Conservation (phyloP, 2,329 filamentous ascomycete species). For the Trichocomaceae sp. region DNA sequence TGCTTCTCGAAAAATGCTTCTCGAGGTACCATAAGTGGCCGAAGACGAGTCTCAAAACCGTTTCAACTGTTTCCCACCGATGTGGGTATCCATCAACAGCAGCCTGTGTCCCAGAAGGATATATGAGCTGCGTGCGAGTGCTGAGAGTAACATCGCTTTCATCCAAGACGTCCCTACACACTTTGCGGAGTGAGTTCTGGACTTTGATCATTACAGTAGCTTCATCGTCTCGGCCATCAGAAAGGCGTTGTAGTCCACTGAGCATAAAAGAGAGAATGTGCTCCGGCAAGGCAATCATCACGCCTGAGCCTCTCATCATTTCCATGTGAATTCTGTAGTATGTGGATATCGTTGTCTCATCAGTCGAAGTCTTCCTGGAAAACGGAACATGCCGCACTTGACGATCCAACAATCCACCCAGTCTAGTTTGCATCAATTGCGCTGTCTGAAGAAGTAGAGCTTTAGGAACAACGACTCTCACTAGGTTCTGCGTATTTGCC, state of each 20-base stretch:
- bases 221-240: slow-evolving; percentile 42
- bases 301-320: slow-evolving; percentile 37
- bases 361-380: no score
- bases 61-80: no score
- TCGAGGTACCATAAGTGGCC: no score
- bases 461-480: slow-evolving; percentile 59
- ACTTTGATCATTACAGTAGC: slow-evolving; percentile 45
- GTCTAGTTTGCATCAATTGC: no score
- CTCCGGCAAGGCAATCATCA: slow-evolving; percentile 57
- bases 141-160: slow-evolving; percentile 55
- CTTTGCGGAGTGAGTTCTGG: slow-evolving; percentile 45
- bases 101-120: no score
- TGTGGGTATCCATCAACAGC: no score
- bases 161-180: slow-evolving; percentile 57
- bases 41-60: no score
- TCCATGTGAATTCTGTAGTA: slow-evolving; percentile 38
- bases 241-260: slow-evolving; percentile 53
- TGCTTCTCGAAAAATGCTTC: no score
- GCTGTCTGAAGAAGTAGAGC: slow-evolving; percentile 57
- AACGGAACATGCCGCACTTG: no score
- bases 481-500: no score
- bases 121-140: slow-evolving; percentile 51
- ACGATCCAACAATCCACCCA: no score
- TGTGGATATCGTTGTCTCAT: slow-evolving; percentile 20
- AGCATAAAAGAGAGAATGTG: slow-evolving; percentile 60